Evolutionary conservation across 2,329 filamentous ascomycete species (phyloP), one percentile per base, ranked within the genome.

Genomic region (Hysterium pulicare): DNA sequence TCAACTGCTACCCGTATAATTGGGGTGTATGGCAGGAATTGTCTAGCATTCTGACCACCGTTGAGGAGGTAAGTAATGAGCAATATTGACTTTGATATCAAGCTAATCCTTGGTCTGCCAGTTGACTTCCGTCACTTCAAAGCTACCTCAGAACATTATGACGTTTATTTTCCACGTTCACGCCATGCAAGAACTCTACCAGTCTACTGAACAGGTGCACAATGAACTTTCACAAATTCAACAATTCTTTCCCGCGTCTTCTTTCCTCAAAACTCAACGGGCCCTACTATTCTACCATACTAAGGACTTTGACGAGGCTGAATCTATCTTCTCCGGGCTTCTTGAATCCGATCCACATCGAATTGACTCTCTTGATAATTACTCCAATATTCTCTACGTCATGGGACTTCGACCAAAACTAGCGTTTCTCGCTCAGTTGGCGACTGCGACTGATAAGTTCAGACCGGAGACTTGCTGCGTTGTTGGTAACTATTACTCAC

Each of bases 21-120:
- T 98, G 93, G 93, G 89, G 90, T 6, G 90, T 90, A 48, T 98
- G 93, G 93, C 78, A 93, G 45, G 93, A 98, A 69, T 80, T 98
- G 65, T 87, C 87, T 3, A 83, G 83, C 30, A 74, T 97, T 20
- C 80, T 95, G 46, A 81, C 82, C 26, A 83, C 86, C 24, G 77
- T 86, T 7, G 90, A 96, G 66, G 88, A 95, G 67, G 85, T 93
- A 68, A 68, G 82, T n/a, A n/a, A n/a, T n/a, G n/a, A n/a, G n/a
- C n/a, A n/a, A n/a, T n/a, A n/a, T n/a, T n/a, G n/a, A n/a, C n/a
- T n/a, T n/a, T n/a, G n/a, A n/a, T n/a, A n/a, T n/a, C n/a, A n/a
- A n/a, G n/a, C n/a, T n/a, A n/a, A n/a, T n/a, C n/a, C n/a, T n/a
- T n/a, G n/a, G n/a, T n/a, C n/a, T n/a, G 15, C 33, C 57, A 90